A percentile compares a stretch with the other conserved stretches of the same genome.
Conservation (phyloP, 1,284 basidiomycete genomes). For the Takashimella tepidaria region DNA sequence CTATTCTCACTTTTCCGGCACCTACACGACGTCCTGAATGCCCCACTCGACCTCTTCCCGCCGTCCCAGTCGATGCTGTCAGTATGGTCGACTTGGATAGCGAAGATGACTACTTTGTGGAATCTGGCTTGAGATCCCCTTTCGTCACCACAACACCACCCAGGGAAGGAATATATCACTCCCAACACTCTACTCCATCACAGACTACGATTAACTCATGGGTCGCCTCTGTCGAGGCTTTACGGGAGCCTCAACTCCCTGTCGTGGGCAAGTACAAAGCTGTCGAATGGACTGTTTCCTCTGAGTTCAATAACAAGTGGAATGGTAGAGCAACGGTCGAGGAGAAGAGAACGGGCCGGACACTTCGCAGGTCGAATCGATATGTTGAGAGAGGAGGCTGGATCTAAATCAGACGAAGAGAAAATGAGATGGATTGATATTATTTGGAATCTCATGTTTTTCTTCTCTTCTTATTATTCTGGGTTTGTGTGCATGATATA, state of each 20-base stretch:
- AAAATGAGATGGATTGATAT: background rate
- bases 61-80: background rate
- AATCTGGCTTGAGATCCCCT: background rate
- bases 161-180: background rate
- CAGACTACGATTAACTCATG: background rate
- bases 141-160: background rate
- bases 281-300: background rate
- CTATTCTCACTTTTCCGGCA: background rate
- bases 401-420: background rate
- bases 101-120: background rate
- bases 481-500: too few species aligned
- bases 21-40: background rate
- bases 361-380: background rate
- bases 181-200: background rate
- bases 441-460: too few species aligned
- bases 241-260: background rate
- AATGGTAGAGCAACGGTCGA: background rate
- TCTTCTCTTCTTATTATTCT: too few species aligned
- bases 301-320: too few species aligned
- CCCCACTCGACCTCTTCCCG: background rate
- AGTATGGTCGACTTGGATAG: background rate
- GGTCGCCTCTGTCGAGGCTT: background rate
- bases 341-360: background rate
- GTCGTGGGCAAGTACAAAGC: background rate
- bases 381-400: background rate